These are phyloP conservation scores for Calocybe indica DNA, from an alignment of 768 basidiomycete species.

Conservation along the genomic window DNA sequence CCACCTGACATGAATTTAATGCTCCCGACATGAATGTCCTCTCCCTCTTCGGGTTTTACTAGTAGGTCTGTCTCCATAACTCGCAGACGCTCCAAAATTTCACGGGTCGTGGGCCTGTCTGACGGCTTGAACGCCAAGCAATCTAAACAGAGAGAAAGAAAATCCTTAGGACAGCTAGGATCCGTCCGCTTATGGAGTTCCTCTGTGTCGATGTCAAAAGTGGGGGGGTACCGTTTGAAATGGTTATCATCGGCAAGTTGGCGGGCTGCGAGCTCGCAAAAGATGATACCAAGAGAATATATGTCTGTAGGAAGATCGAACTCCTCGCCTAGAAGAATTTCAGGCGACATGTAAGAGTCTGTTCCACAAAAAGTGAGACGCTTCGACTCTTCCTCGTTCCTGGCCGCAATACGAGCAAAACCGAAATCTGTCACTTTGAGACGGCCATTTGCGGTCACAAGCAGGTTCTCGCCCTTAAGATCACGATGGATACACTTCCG, in stretches of 20 bases:
- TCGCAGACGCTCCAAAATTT: constrained; percentile 73
- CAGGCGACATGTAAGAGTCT: constrained; percentile 95
- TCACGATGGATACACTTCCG: constrained; percentile 87
- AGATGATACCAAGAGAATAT: constrained; percentile 89
- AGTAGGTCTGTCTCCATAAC: constrained; percentile 84
- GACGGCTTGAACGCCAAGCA: constrained; percentile 66
- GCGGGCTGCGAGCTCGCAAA: constrained; percentile 86
- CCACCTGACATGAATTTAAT: constrained; percentile 74
- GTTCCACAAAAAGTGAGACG: constrained; percentile 86
- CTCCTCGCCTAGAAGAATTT: constrained; percentile 85
- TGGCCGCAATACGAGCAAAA: constrained; percentile 89
- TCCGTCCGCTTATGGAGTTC: constrained; percentile 69
- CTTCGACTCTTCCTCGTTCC: constrained; percentile 85
- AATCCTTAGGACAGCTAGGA: constrained; percentile 71
- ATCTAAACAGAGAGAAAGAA: constrained; percentile 72
- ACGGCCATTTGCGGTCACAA: constrained; percentile 91
- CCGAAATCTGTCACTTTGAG: constrained; percentile 99
- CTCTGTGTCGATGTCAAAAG: constrained; percentile 68
- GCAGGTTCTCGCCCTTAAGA: constrained; percentile 94
- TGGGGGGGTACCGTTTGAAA: constrained; percentile 74
- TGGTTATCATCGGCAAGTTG: constrained; percentile 78
- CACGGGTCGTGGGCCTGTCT: constrained; percentile 67
- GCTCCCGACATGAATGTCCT: constrained; percentile 77
- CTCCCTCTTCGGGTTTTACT: constrained; percentile 52
- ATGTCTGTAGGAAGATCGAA: constrained; percentile 94